Evolutionary conservation across 2,329 filamentous ascomycete species (phyloP).

Genomic region (Fusarium chlamydosporum): DNA sequence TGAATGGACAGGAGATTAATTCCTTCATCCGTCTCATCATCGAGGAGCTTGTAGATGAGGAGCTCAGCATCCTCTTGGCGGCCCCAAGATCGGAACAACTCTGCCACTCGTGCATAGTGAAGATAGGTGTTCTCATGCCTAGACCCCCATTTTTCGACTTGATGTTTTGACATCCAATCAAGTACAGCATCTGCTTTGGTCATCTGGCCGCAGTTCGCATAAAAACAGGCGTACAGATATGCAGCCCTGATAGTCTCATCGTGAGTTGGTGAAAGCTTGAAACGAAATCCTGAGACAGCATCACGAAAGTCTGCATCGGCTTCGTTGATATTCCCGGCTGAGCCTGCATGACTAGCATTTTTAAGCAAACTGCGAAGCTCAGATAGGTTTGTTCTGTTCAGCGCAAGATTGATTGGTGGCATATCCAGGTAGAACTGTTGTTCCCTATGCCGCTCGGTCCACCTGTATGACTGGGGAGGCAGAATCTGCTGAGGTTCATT

Average conservation of each 20-base stretch:
- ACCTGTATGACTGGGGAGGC: too few relatives aligned
- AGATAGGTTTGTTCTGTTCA: not conserved
- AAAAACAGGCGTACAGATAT: conserved; percentile 1
- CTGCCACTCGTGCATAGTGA: conserved; percentile 3
- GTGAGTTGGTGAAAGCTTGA: conserved; percentile 2
- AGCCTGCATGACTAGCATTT: not conserved
- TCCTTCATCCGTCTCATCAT: not conserved
- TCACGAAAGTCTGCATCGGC: not conserved
- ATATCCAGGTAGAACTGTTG: conserved; percentile 2
- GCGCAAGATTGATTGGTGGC: not conserved
- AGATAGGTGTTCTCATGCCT: not conserved
- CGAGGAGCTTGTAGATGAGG: conserved; percentile 1
- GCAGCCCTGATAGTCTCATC: conserved; percentile 1
- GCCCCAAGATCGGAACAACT: not conserved
- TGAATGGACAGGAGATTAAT: not conserved
- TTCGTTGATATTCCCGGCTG: not conserved
- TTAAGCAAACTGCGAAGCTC: not conserved
- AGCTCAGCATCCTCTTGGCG: not conserved
- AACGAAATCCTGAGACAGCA: not conserved
- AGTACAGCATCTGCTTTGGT: not conserved
- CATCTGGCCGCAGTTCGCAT: not conserved
- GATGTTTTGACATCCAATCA: not conserved
- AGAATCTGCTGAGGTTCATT: too few relatives aligned
- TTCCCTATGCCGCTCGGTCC: too few relatives aligned
- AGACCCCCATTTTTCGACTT: not conserved